Evolutionary conservation across 257 asterid genomes (phyloP).

Genomic region (Rehmannia glutinosa): DNA sequence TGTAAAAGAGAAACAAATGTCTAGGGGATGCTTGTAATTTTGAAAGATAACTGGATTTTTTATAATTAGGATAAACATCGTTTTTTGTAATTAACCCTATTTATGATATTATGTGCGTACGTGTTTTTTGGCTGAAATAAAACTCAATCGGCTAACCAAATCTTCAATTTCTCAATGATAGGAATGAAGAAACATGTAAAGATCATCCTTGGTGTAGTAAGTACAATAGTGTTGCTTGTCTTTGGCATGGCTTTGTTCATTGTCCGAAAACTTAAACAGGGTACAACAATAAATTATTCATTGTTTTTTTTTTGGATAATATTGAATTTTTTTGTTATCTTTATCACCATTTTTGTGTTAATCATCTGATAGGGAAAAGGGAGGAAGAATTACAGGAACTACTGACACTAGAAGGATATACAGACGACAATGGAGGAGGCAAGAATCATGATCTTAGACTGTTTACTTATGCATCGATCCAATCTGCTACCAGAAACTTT

Average conservation of each 20-base stretch:
- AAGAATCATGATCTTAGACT: no score
- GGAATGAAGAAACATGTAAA: conserved; percentile 9
- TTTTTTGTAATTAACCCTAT: no score
- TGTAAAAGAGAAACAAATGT: no score
- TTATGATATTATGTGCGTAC: no score
- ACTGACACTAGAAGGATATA: conserved; percentile 32
- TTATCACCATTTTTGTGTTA: not conserved
- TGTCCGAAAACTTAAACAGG: conserved; percentile 10
- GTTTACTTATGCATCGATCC: no score
- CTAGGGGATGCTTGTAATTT: no score
- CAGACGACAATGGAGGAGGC: not conserved
- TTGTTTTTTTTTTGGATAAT: not conserved
- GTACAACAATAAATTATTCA: not conserved
- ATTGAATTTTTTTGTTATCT: not conserved
- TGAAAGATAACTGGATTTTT: not conserved
- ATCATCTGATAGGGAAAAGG: conserved; percentile 21
- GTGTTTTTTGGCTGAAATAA: no score
- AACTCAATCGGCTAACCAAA: no score
- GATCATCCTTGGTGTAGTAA: conserved; percentile 16
- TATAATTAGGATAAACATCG: no score
- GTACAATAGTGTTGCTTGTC: conserved; percentile 9
- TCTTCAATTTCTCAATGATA: not conserved
- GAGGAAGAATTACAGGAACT: conserved; percentile 24
- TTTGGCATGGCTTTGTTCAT: conserved; percentile 9
- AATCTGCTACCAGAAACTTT: no score